Evolutionary conservation across 495 filamentous ascomycete genomes (phyloP).

Genomic region (Xylona heveae): DNA sequence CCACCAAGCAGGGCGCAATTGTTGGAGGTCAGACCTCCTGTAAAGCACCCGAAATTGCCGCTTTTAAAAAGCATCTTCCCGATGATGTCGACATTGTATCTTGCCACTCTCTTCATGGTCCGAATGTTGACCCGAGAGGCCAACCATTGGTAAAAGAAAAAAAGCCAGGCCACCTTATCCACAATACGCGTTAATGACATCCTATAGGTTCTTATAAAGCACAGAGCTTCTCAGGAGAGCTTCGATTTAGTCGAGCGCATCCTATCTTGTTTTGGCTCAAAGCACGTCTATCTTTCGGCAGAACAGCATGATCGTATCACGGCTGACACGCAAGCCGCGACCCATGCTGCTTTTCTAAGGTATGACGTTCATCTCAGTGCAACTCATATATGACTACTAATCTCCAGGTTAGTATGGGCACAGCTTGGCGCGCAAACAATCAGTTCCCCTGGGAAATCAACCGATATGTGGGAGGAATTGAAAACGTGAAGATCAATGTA

Average conservation of each 20-base stretch:
- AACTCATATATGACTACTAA: background rate
- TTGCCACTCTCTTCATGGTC: slow-evolving; percentile 91
- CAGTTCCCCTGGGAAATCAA: slow-evolving; percentile 92
- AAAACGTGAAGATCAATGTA: slow-evolving; percentile 98
- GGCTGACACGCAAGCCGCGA: slow-evolving; percentile 93
- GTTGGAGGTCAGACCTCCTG: slow-evolving; percentile 97
- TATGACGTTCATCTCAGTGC: slow-evolving; percentile 4
- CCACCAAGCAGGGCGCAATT: slow-evolving; percentile 81
- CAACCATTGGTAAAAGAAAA: slow-evolving; percentile 52
- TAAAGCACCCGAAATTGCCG: slow-evolving; percentile 88
- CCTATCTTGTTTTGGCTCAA: slow-evolving; percentile 60
- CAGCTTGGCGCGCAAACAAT: slow-evolving; percentile 78
- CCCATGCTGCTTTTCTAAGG: slow-evolving; percentile 78
- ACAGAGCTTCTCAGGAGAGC: slow-evolving; percentile 60
- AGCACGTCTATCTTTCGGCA: slow-evolving; percentile 68
- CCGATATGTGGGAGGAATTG: slow-evolving; percentile 88
- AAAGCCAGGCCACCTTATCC: too few relatives aligned
- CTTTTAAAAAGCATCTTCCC: slow-evolving; percentile 79
- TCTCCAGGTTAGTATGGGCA: slow-evolving; percentile 50
- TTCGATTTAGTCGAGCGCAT: slow-evolving; percentile 60
- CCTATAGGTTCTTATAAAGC: slow-evolving; percentile 60
- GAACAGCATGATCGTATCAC: slow-evolving; percentile 88
- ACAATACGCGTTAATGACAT: background rate
- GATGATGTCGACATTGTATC: slow-evolving; percentile 82
- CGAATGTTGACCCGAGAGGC: slow-evolving; percentile 63